A percentile compares a stretch with the other conserved stretches of the same genome.
Evolutionary conservation across 2,329 filamentous ascomycete species (phyloP).

Genomic region (Colletotrichum chrysophilum): DNA sequence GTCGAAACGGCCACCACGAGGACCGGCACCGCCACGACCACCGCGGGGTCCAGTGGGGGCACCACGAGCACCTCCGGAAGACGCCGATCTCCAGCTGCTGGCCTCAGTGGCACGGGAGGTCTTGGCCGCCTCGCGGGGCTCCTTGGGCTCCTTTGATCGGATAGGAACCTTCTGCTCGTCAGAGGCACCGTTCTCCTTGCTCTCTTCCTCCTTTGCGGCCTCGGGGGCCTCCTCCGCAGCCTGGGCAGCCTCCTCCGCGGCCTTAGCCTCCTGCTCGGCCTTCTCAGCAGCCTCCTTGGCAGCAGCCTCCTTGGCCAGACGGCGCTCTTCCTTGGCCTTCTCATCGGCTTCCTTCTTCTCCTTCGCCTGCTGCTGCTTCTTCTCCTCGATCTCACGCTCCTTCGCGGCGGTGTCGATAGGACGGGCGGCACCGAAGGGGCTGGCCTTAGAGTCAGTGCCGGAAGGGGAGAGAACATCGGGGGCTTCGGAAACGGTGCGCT

Average conservation of each 20-base stretch:
- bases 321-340: slow-evolving; percentile 79
- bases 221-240: slow-evolving; percentile 35
- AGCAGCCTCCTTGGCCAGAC: slow-evolving; percentile 69
- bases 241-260: slow-evolving; percentile 28
- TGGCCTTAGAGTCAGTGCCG: slow-evolving; percentile 78
- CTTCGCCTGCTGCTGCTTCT: slow-evolving; percentile 72
- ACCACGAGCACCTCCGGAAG: slow-evolving; percentile 54
- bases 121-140: slow-evolving; percentile 51
- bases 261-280: slow-evolving; percentile 39
- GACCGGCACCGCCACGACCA: slow-evolving; percentile 43
- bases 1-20: slow-evolving; percentile 49
- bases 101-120: slow-evolving; percentile 60
- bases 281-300: slow-evolving; percentile 62
- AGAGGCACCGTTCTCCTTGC: slow-evolving; percentile 37
- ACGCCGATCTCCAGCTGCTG: slow-evolving; percentile 64
- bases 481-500: slow-evolving; percentile 86
- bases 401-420: slow-evolving; percentile 92
- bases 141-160: slow-evolving; percentile 42
- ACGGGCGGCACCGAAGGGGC: slow-evolving; percentile 89
- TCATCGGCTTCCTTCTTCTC: slow-evolving; percentile 90
- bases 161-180: slow-evolving; percentile 54
- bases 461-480: slow-evolving; percentile 57
- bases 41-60: slow-evolving; percentile 43
- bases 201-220: slow-evolving; percentile 32
- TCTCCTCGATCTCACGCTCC: slow-evolving; percentile 91